phyloP scores from a whole-genome alignment of 805 yeast genomes.

The Barnettozyma siamensis region DNA sequence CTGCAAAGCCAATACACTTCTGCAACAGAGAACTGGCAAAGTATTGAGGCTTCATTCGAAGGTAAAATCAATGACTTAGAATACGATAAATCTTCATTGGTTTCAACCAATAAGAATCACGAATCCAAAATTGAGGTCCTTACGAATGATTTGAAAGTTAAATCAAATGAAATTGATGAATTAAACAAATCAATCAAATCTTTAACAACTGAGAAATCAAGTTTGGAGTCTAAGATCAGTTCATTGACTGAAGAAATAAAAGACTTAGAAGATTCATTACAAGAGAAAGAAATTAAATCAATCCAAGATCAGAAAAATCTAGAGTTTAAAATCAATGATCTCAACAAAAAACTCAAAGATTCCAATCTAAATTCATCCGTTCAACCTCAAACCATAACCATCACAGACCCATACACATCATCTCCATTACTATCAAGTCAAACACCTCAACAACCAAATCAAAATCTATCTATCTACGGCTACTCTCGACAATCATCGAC shows the following conservation, averaged over 20 bases:
- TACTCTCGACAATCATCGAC: conserved; percentile 16
- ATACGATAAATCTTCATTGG: conserved; percentile 36
- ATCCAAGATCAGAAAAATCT: conserved; percentile 16
- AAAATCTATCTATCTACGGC: too few species aligned
- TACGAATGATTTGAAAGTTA: conserved; percentile 26
- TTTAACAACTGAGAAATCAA: conserved; percentile 23
- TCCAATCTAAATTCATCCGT: not conserved
- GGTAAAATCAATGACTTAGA: conserved; percentile 41
- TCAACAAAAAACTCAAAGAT: conserved; percentile 18
- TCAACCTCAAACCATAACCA: conserved; percentile 15
- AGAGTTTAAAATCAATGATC: conserved; percentile 15
- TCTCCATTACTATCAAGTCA: too few species aligned
- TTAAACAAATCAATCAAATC: conserved; percentile 17
- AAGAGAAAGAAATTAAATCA: conserved; percentile 14
- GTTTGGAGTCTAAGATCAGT: conserved; percentile 17
- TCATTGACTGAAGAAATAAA: conserved; percentile 23
- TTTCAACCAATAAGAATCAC: conserved; percentile 22
- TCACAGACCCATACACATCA: conserved; percentile 8
- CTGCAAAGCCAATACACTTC: conserved; percentile 67
- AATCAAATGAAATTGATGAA: conserved; percentile 19
- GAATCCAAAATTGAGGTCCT: conserved; percentile 25
- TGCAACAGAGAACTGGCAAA: conserved; percentile 78
- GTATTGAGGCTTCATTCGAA: conserved; percentile 63
- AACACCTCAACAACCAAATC: not conserved
- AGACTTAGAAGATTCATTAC: conserved; percentile 21